Base-by-base conservation (phyloP, 805 yeast species). In the Metschnikowia lachancei region DNA sequence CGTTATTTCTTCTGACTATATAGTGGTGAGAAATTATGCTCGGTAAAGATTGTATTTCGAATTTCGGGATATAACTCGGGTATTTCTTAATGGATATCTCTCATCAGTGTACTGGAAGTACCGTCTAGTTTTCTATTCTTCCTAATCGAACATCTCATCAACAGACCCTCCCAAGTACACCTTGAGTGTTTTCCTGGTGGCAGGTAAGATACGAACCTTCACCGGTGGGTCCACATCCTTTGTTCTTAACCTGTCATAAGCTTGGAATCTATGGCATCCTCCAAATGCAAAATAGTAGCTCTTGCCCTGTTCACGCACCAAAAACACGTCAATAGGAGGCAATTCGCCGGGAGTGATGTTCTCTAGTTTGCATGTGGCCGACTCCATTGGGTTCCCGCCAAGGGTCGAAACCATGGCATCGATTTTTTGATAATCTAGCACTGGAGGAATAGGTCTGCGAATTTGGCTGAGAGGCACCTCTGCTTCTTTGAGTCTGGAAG, bases 231-330 rank as follows among this genome's bases (percentile, higher is more conserved):
- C 69, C 13, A 51, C 39, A 1, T 56, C 60, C 5, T 44, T 43
- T 3, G 64, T 60, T 26, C 74, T 76, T 20, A 64, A 47, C 33
- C 75, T 66, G 47, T 87, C 94, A 60, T 89, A 89, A 0, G 95
- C 95, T 62, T 88, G 95, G 55, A 88, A 84, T 51, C 96, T 66
- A 60, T 88, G 96, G 60, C 96, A 88, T 0, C 96, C 96, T 6
- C 96, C 96, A 65, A 88, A 88, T 1, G 91, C 95, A 64, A 86
- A 87, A 59, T 83, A 87, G 61, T 75, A 76, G 31, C 65, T 72
- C 40, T 77, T 66, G 1, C 88, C 92, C 7, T 76, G 62, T 35
- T 84, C 85, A 36, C 83, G 71, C 2, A 87, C 86, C 31, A 75
- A 74, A 51, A 88, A 65, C 0, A 88, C 89, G 63, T 88, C 96